Percentiles rank a stretch among this genome's conserved stretches.
These are phyloP conservation scores for Paramecium biaurelia DNA, from an alignment of 73 alveolate species.

Conservation along the genomic window DNA sequence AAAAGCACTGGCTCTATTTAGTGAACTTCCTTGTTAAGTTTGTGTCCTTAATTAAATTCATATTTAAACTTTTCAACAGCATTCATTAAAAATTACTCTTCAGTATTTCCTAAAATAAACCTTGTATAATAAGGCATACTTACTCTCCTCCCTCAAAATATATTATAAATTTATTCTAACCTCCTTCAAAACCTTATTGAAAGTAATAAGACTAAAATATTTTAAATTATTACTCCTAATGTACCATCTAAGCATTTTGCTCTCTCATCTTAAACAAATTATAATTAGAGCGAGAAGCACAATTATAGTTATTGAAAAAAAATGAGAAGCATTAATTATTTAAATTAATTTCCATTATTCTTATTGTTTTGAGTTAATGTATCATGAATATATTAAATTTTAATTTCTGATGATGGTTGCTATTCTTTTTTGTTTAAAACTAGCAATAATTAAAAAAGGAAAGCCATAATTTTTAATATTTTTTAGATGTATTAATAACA, in stretches of 20 bases:
- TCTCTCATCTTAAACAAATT: not conserved
- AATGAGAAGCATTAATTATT: not conserved
- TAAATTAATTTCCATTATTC: not conserved
- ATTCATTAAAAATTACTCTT: not conserved
- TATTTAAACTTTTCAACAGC: not conserved
- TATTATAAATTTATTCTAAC: not conserved
- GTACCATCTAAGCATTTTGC: not conserved
- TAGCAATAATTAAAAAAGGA: not conserved
- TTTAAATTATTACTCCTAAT: not conserved
- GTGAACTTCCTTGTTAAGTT: not conserved
- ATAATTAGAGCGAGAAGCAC: not conserved
- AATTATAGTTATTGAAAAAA: not conserved
- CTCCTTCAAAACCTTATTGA: not conserved
- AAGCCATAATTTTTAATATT: no score
- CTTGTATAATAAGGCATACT: not conserved
- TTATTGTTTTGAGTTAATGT: not conserved
- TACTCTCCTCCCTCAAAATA: constrained; percentile 27
- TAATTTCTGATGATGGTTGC: not conserved
- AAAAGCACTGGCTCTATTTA: not conserved
- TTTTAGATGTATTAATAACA: not conserved
- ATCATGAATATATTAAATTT: not conserved
- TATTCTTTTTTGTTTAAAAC: no score
- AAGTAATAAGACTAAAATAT: not conserved
- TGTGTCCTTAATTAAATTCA: not conserved
- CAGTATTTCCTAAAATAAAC: not conserved